Evolutionary conservation across 805 yeast species (phyloP).

Genomic region (Saturnispora quitensis): DNA sequence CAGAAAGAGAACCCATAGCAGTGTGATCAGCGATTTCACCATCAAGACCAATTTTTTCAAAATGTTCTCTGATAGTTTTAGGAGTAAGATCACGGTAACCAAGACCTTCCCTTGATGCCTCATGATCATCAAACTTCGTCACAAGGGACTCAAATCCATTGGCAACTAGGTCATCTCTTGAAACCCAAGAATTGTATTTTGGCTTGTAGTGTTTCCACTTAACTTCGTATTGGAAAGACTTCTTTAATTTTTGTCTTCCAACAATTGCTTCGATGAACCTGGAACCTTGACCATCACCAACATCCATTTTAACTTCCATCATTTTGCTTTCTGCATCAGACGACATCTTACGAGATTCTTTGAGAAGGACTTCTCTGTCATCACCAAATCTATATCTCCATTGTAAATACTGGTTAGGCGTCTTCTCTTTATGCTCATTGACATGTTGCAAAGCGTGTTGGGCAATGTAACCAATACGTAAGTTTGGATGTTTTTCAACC

Average conservation of each 20-base stretch:
- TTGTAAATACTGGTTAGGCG: conserved; percentile 95
- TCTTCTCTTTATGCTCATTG: conserved; percentile 93
- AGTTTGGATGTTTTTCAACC: conserved; percentile 95
- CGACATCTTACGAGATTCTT: conserved; percentile 83
- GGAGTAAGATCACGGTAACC: conserved; percentile 95
- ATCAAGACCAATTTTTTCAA: conserved; percentile 94
- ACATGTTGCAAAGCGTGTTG: conserved; percentile 98
- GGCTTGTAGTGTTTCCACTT: conserved; percentile 93
- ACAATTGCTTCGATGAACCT: conserved; percentile 89
- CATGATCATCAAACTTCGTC: conserved; percentile 97
- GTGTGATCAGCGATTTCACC: conserved; percentile 98
- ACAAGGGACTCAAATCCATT: conserved; percentile 86
- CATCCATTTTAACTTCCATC: conserved; percentile 70
- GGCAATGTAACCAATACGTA: conserved; percentile 97
- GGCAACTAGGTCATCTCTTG: conserved; percentile 71
- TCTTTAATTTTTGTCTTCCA: conserved; percentile 95
- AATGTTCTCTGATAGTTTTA: conserved; percentile 88
- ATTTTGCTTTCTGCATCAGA: conserved; percentile 61
- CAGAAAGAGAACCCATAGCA: conserved; percentile 91
- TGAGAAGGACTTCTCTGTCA: conserved; percentile 90
- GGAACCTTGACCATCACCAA: conserved; percentile 76
- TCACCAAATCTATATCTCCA: conserved; percentile 98
- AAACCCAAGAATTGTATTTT: conserved; percentile 87
- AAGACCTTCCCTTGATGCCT: conserved; percentile 97
- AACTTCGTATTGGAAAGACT: conserved; percentile 92